Evolutionary conservation across 1,284 basidiomycete species (phyloP).

Genomic region (Pterula multifida): DNA sequence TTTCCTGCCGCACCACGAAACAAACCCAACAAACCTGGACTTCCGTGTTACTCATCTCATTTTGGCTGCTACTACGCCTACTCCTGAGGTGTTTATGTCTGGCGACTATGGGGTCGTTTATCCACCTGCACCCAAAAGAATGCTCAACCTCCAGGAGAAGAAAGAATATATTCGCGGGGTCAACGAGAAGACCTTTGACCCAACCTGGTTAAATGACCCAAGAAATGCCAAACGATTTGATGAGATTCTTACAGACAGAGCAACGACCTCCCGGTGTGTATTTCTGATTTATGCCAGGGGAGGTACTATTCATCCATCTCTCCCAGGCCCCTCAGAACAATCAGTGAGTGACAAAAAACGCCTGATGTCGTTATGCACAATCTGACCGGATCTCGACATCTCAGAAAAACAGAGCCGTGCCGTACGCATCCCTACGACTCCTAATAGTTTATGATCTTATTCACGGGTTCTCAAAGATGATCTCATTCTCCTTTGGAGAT

Average conservation of each 20-base stretch:
- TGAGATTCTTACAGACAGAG: not conserved
- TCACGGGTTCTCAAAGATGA: slow-evolving; percentile 16
- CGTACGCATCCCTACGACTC: not conserved
- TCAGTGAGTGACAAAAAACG: slow-evolving; percentile 6
- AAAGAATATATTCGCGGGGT: slow-evolving; percentile 3
- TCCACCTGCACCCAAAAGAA: not conserved
- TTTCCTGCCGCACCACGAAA: slow-evolving; percentile 24
- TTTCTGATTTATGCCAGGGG: not conserved
- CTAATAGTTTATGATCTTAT: not conserved
- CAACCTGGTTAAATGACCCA: slow-evolving; percentile 6
- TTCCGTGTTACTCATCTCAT: slow-evolving; percentile 29
- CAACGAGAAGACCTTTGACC: slow-evolving; percentile 8
- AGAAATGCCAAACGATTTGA: slow-evolving; percentile 7
- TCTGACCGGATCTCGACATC: not conserved
- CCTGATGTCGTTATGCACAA: not conserved
- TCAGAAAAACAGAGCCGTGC: not conserved
- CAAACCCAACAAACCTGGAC: slow-evolving; percentile 21
- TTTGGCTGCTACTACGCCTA: slow-evolving; percentile 21
- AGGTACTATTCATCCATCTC: not conserved
- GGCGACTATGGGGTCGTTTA: slow-evolving; percentile 13
- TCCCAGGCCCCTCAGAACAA: slow-evolving; percentile 6
- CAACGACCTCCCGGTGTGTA: slow-evolving; percentile 13
- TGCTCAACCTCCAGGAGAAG: slow-evolving; percentile 5
- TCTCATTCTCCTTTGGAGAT: slow-evolving; percentile 21
- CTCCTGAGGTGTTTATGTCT: slow-evolving; percentile 14